phyloP scores from a whole-genome alignment of 2,329 filamentous ascomycete genomes.

The Elsinoe ampelina region DNA sequence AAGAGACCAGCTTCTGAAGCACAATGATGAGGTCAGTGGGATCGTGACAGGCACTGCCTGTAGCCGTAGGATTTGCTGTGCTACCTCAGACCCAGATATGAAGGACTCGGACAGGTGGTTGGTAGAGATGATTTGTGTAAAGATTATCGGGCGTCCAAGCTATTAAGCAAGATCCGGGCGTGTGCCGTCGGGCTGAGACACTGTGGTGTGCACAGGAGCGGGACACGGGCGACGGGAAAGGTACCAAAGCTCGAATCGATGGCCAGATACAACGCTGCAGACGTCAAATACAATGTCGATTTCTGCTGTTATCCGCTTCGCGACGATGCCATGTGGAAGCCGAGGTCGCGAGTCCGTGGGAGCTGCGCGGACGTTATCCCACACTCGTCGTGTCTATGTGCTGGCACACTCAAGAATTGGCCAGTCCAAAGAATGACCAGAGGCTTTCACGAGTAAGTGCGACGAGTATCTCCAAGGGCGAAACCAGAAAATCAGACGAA shows the following conservation, averaged over 20 bases:
- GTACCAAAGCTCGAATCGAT: background rate
- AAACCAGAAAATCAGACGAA: background rate
- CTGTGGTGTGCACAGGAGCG: background rate
- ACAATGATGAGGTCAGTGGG: background rate
- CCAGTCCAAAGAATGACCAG: too few species aligned
- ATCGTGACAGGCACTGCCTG: background rate
- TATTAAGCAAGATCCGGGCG: background rate
- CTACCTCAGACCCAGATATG: background rate
- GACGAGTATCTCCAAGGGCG: background rate
- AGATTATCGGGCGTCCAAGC: background rate
- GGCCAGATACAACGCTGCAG: background rate
- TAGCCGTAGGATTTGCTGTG: background rate
- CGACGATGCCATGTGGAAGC: background rate
- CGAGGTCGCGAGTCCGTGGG: background rate
- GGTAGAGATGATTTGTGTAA: background rate
- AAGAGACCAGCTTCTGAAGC: background rate
- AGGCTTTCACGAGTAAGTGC: too few species aligned
- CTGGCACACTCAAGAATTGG: too few species aligned
- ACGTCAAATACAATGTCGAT: background rate
- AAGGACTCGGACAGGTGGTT: background rate
- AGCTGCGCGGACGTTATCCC: background rate
- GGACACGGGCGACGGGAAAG: background rate
- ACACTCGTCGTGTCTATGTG: too few species aligned
- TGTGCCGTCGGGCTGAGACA: background rate
- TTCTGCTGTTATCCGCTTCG: background rate